These are phyloP conservation scores for Arachis monticola DNA, from an alignment of 331 rosid species.

Conservation along the genomic window DNA sequence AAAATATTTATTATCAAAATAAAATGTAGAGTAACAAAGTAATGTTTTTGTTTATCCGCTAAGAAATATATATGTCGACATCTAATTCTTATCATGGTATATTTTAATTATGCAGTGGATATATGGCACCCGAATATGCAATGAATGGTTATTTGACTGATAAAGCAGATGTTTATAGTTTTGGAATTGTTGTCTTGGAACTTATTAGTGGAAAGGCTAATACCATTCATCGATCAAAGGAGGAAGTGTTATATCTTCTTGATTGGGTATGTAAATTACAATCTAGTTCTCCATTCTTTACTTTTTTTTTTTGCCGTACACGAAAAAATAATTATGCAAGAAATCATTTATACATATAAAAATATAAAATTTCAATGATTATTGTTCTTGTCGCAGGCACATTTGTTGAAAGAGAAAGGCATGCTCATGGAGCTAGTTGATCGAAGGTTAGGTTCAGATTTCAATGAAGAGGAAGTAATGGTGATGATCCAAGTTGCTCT, in stretches of 20 bases:
- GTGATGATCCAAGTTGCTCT: slow-evolving; percentile 57
- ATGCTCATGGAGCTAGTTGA: slow-evolving; percentile 57
- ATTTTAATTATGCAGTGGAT: slow-evolving; percentile 37
- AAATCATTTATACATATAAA: no score
- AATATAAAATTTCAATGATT: background rate
- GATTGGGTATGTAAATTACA: slow-evolving; percentile 53
- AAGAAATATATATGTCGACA: no score
- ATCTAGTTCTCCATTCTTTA: background rate
- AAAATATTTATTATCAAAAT: no score
- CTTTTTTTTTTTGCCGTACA: no score
- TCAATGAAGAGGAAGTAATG: slow-evolving; percentile 42
- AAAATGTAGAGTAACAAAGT: no score
- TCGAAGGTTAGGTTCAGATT: slow-evolving; percentile 47
- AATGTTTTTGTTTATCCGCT: no score
- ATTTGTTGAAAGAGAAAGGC: slow-evolving; percentile 43
- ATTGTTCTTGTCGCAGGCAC: slow-evolving; percentile 46
- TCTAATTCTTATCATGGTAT: background rate
- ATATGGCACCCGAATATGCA: slow-evolving; percentile 58
- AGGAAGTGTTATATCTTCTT: slow-evolving; percentile 38
- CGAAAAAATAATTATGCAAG: no score
- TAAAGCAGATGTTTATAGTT: slow-evolving; percentile 57
- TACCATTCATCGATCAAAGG: slow-evolving; percentile 29
- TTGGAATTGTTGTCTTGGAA: slow-evolving; percentile 52
- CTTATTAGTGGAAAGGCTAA: slow-evolving; percentile 47
- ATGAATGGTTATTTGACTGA: slow-evolving; percentile 52